These are phyloP conservation scores for Tuber melanosporum DNA, from an alignment of 495 filamentous ascomycete species.

Conservation along the genomic window DNA sequence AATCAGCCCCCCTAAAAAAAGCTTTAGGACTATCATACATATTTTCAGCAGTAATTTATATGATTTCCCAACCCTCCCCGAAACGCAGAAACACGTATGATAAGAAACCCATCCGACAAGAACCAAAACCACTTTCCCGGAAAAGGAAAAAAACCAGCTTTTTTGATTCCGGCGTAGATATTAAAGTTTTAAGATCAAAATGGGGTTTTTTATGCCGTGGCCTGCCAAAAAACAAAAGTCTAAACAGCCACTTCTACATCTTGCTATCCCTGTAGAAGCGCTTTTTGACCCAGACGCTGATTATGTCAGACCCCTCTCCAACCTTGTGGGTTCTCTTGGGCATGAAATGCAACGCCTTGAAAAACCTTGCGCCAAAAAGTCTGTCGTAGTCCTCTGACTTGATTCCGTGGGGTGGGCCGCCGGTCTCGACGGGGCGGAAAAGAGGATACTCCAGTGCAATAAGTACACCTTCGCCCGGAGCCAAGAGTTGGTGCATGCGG, in stretches of 20 bases:
- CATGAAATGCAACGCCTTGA: slow-evolving; percentile 58
- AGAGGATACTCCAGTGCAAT: slow-evolving; percentile 48
- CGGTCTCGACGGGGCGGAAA: slow-evolving; percentile 43
- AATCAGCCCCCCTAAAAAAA: too few species aligned
- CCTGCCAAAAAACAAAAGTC: too few species aligned
- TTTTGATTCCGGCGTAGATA: too few species aligned
- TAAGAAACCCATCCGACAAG: too few species aligned
- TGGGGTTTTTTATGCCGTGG: too few species aligned
- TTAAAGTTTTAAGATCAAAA: too few species aligned
- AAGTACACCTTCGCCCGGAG: slow-evolving; percentile 41
- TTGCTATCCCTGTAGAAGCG: slow-evolving; percentile 6
- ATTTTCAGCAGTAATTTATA: too few species aligned
- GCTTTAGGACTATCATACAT: too few species aligned
- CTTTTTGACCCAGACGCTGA: slow-evolving; percentile 49
- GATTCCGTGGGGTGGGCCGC: slow-evolving; percentile 46
- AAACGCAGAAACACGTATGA: too few species aligned
- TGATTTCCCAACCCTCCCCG: too few species aligned
- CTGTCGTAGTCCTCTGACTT: slow-evolving; percentile 43
- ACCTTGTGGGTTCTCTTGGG: slow-evolving; percentile 63
- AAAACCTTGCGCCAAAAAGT: slow-evolving; percentile 47
- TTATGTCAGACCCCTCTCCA: slow-evolving; percentile 57
- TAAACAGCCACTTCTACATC: neutral
- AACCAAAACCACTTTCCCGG: too few species aligned
- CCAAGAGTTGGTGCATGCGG: slow-evolving; percentile 43
- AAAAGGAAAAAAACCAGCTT: too few species aligned